Percentiles rank a stretch among this genome's conserved stretches.
Evolutionary conservation across 768 basidiomycete species (phyloP).

Genomic region (Lenzites betulinus): DNA sequence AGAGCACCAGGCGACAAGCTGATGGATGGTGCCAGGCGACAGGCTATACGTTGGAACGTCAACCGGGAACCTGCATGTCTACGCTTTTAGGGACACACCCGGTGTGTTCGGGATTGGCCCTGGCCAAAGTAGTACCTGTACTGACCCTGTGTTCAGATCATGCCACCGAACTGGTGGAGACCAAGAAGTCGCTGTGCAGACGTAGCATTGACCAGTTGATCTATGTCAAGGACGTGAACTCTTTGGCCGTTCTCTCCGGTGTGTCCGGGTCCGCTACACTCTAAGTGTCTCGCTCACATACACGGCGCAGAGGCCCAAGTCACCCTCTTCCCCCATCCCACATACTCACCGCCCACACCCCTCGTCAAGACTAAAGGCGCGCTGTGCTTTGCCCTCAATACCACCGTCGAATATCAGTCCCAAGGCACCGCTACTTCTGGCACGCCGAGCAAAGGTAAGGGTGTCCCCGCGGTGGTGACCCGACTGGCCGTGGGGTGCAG

Average conservation of each 20-base stretch:
- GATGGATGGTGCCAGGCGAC: slow-evolving; percentile 39
- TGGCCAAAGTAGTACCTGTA: too few species aligned
- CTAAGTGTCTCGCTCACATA: slow-evolving; percentile 1
- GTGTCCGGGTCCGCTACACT: slow-evolving; percentile 19
- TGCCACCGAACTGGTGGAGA: slow-evolving; percentile 52
- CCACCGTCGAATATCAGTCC: slow-evolving; percentile 52
- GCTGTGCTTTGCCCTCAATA: slow-evolving; percentile 78
- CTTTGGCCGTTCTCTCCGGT: slow-evolving; percentile 86
- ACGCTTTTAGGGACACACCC: slow-evolving; percentile 42
- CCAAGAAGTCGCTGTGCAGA: slow-evolving; percentile 63
- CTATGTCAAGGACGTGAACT: slow-evolving; percentile 82
- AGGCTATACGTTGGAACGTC: slow-evolving; percentile 65
- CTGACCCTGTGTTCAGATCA: slow-evolving; percentile 29
- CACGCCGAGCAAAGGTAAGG: slow-evolving; percentile 34
- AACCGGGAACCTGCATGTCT: slow-evolving; percentile 56
- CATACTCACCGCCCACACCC: slow-evolving; percentile 66
- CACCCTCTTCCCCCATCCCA: slow-evolving; percentile 76
- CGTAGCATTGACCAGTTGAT: slow-evolving; percentile 87
- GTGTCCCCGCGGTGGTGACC: slow-evolving; percentile 71
- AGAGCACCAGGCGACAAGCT: slow-evolving; percentile 5
- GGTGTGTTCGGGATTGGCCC: slow-evolving; percentile 36
- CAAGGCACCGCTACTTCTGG: slow-evolving; percentile 27
- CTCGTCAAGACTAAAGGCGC: slow-evolving; percentile 79
- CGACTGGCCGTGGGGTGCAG: slow-evolving; percentile 83
- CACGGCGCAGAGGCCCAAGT: slow-evolving; percentile 61